Evolutionary conservation across 169 alveolate genomes (phyloP), one percentile per base, ranked within the genome.

Genomic region (Cryptosporidium bovis): DNA sequence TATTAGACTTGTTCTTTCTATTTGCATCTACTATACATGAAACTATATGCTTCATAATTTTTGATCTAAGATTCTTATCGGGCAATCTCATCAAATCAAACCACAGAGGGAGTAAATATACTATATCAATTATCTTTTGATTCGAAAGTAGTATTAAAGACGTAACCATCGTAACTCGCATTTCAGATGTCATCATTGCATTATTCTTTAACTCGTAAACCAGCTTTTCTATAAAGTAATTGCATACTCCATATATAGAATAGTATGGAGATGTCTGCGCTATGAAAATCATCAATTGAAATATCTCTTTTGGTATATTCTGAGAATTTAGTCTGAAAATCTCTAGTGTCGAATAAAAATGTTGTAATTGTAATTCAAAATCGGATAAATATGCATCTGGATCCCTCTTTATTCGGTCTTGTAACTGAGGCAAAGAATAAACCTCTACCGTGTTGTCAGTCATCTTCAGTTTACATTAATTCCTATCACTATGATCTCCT

Each of bases 371-470:
- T 55, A 85, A 46, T 40, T 66, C 87, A 55, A 90, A 90, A 40
- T 90, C 93, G 16, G 87, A 77, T 24, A 48, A 46, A 71, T 90
- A 90, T 31, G 92, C 92, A 6, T 65, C 82, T 1, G 93, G 92
- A 34, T 90, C 93, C 44, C 91, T 67, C 89, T 84, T 90, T 29
- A 90, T 58, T 36, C 87, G 55, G 65, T 85, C 85, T 82, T 90
- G 93, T 55, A 68, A 53, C 18, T 77, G 87, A 36, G 87, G 87
- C 12, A 77, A 20, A 3, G 87, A 77, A 60, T 77, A 77, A 58
- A 77, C 64, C 60, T 77, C 87, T 16, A 46, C 5, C 5, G 66
- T 53, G 27, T 65, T 34, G 12, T 69, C 83, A 46, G 40, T 36
- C 65, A 44, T 66, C 15, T 16, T 34, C 44, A 6, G 40, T 18